These are phyloP conservation scores for Tylopilus sp. DNA, from an alignment of 1,284 basidiomycete genomes.

Conservation along the genomic window DNA sequence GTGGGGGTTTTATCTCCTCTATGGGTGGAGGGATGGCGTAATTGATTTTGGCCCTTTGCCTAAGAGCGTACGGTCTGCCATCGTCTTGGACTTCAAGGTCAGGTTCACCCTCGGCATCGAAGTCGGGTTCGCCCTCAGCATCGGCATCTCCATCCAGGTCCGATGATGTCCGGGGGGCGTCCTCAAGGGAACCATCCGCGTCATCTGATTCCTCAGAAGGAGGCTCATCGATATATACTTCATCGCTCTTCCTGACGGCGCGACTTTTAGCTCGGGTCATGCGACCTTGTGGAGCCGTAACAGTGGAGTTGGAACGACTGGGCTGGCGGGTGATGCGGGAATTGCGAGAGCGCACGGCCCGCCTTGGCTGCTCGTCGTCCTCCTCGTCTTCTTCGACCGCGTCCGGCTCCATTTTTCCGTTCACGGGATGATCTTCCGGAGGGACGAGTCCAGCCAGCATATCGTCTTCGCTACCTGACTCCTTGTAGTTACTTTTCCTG, in stretches of 20 bases:
- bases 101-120: constrained; percentile 34
- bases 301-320: constrained; percentile 15
- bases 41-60: constrained; percentile 65
- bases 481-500: constrained; percentile 47
- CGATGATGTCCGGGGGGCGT: constrained; percentile 51
- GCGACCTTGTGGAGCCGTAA: constrained; percentile 20
- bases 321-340: constrained; percentile 32
- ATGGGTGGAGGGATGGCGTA: constrained; percentile 76
- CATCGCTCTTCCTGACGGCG: constrained; percentile 45
- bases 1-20: constrained; percentile 60
- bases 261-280: constrained; percentile 34
- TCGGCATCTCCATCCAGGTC: constrained; percentile 41
- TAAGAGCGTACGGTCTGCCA: constrained; percentile 62
- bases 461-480: constrained; percentile 51
- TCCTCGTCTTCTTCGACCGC: constrained; percentile 28
- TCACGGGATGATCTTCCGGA: constrained; percentile 18
- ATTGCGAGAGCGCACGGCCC: constrained; percentile 18
- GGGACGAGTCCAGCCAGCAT: neutral
- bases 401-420: constrained; percentile 32
- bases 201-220: constrained; percentile 53
- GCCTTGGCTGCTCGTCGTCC: constrained; percentile 37
- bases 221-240: constrained; percentile 51
- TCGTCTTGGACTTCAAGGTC: constrained; percentile 45
- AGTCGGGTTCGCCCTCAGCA: constrained; percentile 36
- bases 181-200: constrained; percentile 58